These are phyloP conservation scores for Periconia macrospinosa DNA, from an alignment of 2,329 filamentous ascomycete genomes.

Conservation along the genomic window DNA sequence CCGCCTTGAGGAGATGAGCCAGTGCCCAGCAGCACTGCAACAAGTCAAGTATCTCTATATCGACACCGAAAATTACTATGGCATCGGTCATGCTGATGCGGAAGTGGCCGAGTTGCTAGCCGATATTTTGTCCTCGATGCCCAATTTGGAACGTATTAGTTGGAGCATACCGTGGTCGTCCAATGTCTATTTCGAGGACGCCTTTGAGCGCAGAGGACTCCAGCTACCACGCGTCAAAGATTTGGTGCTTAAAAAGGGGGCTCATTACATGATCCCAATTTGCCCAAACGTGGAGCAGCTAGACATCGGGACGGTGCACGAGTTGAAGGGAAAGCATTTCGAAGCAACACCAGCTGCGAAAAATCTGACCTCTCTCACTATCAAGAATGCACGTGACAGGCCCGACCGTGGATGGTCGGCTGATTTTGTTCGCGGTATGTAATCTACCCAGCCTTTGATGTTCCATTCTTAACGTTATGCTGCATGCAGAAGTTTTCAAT, in stretches of 20 bases:
- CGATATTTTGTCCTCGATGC: conserved; percentile 1
- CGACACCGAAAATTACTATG: background rate
- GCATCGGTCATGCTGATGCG: background rate
- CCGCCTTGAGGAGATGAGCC: conserved; percentile 3
- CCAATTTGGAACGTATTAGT: background rate
- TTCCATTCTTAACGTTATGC: background rate
- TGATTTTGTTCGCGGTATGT: background rate
- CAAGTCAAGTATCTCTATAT: conserved; percentile 3
- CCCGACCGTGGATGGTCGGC: background rate
- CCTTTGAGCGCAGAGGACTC: conserved; percentile 1
- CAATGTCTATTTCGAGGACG: background rate
- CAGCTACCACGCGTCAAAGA: background rate
- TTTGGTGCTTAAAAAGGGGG: background rate
- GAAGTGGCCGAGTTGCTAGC: background rate
- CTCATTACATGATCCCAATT: background rate
- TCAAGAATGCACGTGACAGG: background rate
- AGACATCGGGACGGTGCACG: background rate
- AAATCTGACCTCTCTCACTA: background rate
- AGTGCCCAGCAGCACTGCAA: conserved; percentile 7
- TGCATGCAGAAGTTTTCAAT: background rate
- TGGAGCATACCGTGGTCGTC: background rate
- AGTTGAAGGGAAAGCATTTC: background rate
- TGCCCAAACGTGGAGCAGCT: conserved; percentile 3
- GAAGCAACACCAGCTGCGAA: background rate
- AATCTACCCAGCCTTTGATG: background rate